These are phyloP conservation scores for Penicillium verhagenii DNA, from an alignment of 495 filamentous ascomycete genomes.

Conservation along the genomic window DNA sequence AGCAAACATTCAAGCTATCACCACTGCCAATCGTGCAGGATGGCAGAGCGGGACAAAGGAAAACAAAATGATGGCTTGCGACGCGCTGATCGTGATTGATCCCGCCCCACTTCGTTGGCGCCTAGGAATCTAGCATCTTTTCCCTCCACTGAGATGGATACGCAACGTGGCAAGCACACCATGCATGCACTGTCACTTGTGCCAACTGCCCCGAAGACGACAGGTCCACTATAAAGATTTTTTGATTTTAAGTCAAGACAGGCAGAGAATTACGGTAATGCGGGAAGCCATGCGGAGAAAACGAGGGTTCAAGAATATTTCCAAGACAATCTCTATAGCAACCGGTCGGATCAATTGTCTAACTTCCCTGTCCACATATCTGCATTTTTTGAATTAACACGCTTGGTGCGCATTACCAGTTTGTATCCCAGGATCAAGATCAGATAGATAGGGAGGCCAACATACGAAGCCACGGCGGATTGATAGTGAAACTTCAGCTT, in stretches of 20 bases:
- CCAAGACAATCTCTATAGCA: background rate
- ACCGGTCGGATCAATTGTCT: background rate
- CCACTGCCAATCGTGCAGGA: background rate
- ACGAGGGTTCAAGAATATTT: no score
- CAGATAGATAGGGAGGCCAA: conserved; percentile 75
- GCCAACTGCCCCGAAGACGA: no score
- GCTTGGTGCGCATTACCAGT: conserved; percentile 47
- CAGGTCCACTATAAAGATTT: no score
- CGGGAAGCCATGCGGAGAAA: no score
- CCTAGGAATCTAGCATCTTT: no score
- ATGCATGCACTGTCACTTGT: no score
- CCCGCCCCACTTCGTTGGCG: background rate
- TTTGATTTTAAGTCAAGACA: no score
- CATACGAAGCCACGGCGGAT: conserved; percentile 74
- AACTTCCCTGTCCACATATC: conserved; percentile 60
- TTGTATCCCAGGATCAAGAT: conserved; percentile 69
- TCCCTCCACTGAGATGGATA: no score
- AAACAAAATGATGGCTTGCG: background rate
- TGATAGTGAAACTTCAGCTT: conserved; percentile 54
- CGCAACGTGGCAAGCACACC: no score
- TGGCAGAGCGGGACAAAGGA: background rate
- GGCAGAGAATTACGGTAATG: no score
- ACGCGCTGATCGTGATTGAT: background rate
- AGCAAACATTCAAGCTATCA: background rate
- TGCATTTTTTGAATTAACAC: conserved; percentile 51